Evolutionary conservation across 805 yeast genomes (phyloP).

Genomic region (Clavispora asparagi): DNA sequence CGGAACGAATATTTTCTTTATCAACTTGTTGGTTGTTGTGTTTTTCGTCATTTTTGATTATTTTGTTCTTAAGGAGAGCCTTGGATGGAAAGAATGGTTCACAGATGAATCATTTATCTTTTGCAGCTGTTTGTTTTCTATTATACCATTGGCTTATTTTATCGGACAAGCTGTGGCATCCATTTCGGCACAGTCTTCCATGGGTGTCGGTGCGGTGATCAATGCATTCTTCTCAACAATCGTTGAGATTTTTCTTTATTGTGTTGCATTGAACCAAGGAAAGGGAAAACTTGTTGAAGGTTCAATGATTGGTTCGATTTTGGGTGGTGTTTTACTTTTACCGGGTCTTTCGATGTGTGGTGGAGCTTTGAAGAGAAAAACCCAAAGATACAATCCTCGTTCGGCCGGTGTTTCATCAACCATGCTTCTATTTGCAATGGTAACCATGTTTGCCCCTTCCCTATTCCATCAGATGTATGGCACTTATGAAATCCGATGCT

Average conservation of each 20-base stretch:
- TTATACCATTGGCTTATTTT: conserved; percentile 91
- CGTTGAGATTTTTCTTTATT: conserved; percentile 87
- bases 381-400: conserved; percentile 92
- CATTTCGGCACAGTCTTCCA: conserved; percentile 94
- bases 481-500: conserved; percentile 69
- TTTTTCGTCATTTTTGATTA: conserved; percentile 78
- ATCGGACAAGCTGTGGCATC: conserved; percentile 99
- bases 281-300: conserved; percentile 94
- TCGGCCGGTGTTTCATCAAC: conserved; percentile 97
- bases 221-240: conserved; percentile 96
- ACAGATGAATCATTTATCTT: conserved; percentile 68
- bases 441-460: conserved; percentile 91
- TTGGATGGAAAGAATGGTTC: conserved; percentile 34
- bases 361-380: conserved; percentile 87
- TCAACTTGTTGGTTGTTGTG: conserved; percentile 77
- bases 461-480: conserved; percentile 88
- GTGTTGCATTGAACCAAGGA: conserved; percentile 81
- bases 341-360: conserved; percentile 98
- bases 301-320: conserved; percentile 85
- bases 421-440: conserved; percentile 84
- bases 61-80: conserved; percentile 49
- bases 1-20: conserved; percentile 90
- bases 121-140: conserved; percentile 70
- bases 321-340: conserved; percentile 85
- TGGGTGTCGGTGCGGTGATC: conserved; percentile 98